Evolutionary conservation across 192 early-diverging fungal genomes (phyloP), one percentile per base, ranked within the genome.

Genomic region (Coemansia asiatica): DNA sequence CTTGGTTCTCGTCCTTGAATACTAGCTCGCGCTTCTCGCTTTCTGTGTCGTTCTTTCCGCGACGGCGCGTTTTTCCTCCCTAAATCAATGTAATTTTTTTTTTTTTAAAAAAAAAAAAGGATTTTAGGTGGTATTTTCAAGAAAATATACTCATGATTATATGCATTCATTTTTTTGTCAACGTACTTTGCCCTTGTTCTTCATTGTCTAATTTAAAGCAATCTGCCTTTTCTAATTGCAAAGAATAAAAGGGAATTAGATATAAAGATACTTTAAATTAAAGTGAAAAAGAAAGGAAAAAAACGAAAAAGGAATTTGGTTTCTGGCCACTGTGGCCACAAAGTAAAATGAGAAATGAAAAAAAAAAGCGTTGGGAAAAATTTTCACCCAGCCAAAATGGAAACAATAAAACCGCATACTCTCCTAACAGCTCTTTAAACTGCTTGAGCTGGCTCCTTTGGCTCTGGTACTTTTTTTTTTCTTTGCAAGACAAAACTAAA

Each of bases 1-100:
- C 97, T 85, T 99, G 97, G 31, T 92, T 94, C 71, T 97, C 95
- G 80, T 95, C 95, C 76, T 95, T 95, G 84, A 99, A 96, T 56
- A 94, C 86, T 61, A 99, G 83, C 79, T 99, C 97, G 68, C 97
- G 89, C 87, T 99, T 99, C 58, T 94, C 92, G 60, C 84, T 86
- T 66, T 94, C 93, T 75, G 90, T 92, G 74, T 97, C 95, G 84
- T 94, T 94, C 91, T 98, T 99, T 87, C 97, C 95, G 82, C 93
- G 89, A 84, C 89, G 87, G 83, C 89, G 85, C 72, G 87, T 90
- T 78, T 92, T 93, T 76, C 91, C 91, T 85, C 91, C 91, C 91
- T 82, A 81, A n/a, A 47, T 8, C 15, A 19, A 12, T 19, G 22
- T 9, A 63, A 54, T 18, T 47, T 33, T 18, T 62, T 28, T 40